Conservation (phyloP, 371 early-diverging fungal species). For the Mortierella sp. region DNA sequence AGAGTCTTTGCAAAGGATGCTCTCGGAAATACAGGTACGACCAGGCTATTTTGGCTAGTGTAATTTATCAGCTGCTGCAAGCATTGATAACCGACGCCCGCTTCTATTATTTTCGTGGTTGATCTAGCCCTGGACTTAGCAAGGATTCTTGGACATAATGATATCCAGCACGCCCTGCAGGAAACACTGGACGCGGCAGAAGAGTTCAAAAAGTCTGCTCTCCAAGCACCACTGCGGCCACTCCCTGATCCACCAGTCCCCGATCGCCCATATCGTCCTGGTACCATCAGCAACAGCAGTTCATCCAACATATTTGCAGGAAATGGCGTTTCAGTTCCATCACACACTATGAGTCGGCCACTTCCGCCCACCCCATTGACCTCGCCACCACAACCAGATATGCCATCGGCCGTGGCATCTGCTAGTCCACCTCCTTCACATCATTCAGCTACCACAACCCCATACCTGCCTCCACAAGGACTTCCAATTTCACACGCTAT, state of each 20-base stretch:
- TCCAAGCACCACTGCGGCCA: background rate
- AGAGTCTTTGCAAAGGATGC: slow-evolving; percentile 18
- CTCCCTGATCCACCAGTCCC: background rate
- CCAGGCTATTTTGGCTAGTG: background rate
- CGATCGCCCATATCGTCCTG: background rate
- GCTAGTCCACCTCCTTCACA: too few relatives aligned
- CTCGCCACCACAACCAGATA: background rate
- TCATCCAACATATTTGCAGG: background rate
- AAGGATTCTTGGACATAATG: slow-evolving; percentile 12
- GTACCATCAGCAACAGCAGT: background rate
- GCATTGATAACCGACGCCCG: background rate
- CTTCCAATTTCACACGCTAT: too few relatives aligned
- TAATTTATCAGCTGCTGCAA: background rate
- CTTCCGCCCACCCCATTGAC: slow-evolving; percentile 35
- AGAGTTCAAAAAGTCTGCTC: slow-evolving; percentile 12
- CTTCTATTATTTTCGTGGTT: background rate
- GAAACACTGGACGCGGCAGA: slow-evolving; percentile 21
- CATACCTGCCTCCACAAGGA: too few relatives aligned
- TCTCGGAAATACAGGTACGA: slow-evolving; percentile 33
- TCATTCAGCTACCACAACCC: too few relatives aligned
- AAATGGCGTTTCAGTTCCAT: background rate
- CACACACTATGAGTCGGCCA: slow-evolving; percentile 13
- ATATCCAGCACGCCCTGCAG: slow-evolving; percentile 27
- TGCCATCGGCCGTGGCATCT: too few relatives aligned
- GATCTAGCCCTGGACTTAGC: slow-evolving; percentile 39